Conservation (phyloP, 441 rosid species). For the Populus hybrid region DNA sequence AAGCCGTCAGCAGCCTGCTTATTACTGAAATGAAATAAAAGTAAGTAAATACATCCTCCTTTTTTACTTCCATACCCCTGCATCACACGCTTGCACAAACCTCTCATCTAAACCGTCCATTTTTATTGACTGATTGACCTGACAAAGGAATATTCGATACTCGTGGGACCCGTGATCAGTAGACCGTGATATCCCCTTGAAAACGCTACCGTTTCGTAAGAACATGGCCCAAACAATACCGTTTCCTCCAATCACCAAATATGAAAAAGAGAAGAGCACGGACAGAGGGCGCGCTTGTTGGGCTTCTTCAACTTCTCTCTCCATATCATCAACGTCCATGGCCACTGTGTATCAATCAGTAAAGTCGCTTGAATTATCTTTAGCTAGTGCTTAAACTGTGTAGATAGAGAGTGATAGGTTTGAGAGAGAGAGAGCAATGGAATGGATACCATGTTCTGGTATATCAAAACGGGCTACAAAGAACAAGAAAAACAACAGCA, state of each 20-base stretch:
- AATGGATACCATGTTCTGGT: conserved; percentile 85
- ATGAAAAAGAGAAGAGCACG: background rate
- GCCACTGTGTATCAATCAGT: background rate
- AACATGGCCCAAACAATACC: background rate
- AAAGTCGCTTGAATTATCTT: background rate
- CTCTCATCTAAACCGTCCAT: background rate
- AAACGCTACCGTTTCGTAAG: conserved; percentile 9
- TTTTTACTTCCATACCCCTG: background rate
- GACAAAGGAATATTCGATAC: background rate
- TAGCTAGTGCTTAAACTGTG: background rate
- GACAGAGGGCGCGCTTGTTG: background rate
- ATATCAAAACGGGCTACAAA: conserved; percentile 23
- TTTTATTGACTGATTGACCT: background rate
- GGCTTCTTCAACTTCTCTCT: background rate
- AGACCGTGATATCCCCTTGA: background rate
- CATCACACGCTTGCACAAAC: background rate
- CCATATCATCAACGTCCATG: background rate
- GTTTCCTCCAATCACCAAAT: conserved; percentile 20
- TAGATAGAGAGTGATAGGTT: background rate
- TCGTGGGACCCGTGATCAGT: background rate
- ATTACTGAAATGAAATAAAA: background rate
- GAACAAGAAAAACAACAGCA: conserved; percentile 39
- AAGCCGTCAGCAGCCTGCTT: background rate
- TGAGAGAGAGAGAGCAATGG: conserved; percentile 29
- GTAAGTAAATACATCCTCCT: background rate